A percentile compares a stretch with the other conserved stretches of the same genome.
phyloP scores from a whole-genome alignment of 1,284 basidiomycete species.

The Coriolopsis trogii region DNA sequence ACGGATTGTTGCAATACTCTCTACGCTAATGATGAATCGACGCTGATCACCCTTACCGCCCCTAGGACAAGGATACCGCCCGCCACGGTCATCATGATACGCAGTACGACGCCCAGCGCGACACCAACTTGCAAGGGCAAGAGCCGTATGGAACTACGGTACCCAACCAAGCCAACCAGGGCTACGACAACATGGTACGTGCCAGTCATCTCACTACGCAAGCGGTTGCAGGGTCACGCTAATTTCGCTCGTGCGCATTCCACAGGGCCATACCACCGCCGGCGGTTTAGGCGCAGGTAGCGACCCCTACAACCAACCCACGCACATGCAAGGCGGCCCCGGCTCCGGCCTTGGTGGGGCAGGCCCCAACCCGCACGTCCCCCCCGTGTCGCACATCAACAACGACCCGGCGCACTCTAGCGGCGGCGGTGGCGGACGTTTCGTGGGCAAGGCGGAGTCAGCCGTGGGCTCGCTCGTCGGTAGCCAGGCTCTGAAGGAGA shows the following conservation, averaged over 20 bases:
- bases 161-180: conserved; percentile 6
- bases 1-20: no score
- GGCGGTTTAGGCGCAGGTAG: neutral
- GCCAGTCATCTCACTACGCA: no score
- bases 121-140: neutral
- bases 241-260: neutral
- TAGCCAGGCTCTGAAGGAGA: conserved; percentile 50
- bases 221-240: neutral
- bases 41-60: neutral
- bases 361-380: conserved; percentile 17
- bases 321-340: neutral
- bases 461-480: conserved; percentile 50
- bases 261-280: conserved; percentile 1
- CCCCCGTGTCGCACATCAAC: conserved; percentile 30
- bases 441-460: conserved; percentile 53
- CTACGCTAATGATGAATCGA: neutral
- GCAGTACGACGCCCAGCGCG: conserved; percentile 5
- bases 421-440: conserved; percentile 31
- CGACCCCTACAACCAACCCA: conserved; percentile 5
- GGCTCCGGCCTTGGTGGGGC: neutral
- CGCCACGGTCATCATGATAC: conserved; percentile 4
- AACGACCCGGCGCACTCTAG: conserved; percentile 9
- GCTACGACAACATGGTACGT: conserved; percentile 5
- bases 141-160: neutral
- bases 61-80: neutral